Base-by-base conservation (phyloP, 163 green algal genomes). In the Chlorella variabilis region DNA sequence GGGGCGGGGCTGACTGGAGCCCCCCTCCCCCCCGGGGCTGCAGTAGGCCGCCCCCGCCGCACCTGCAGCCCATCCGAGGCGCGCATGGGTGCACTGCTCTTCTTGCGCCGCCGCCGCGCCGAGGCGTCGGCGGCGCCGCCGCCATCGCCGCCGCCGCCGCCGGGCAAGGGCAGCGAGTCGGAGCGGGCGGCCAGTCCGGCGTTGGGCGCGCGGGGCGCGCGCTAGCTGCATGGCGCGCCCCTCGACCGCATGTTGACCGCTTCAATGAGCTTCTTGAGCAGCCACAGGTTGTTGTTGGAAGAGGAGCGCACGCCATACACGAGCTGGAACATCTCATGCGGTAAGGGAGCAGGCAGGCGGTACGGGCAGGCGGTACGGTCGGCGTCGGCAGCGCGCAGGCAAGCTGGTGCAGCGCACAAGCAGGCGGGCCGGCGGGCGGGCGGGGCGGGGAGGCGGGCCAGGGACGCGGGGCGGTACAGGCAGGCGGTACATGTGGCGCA, bases 261-360 rank as follows among this genome's bases (percentile, higher is more conserved):
- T 25, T 87, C 82, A 9, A 87, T 81, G 36, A 87, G 76, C 75
- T 87, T 87, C 39, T 87, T 87, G n/a, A 75, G 73, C 66, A 87
- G 75, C 82, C 82, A 87, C 20, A 77, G 77, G 73, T 87, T 87
- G 34, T 87, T 87, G 75, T 87, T 87, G 82, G 68, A 81, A 39
- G 51, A 75, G 31, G 48, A 75, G 31, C 66, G 62, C 31, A 83
- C 73, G 11, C 74, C 73, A 34, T 87, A 87, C 27, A 87, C 82
- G 2, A 33, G 39, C 33, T 73, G 33, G 56, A 87, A 87, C 56
- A 71, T 71, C 18, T 48, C 68, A 58, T 86, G 82, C n/a, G 42
- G 25, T 38, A 58, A 17, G 39, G 66, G 23, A 56, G 6, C 8
- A 56, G 23, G 56, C 34, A 18, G 38, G 48, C 8, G 38, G 5